Percentiles rank a stretch among this genome's conserved stretches.
Evolutionary conservation across 106 monocot species (phyloP).

Genomic region (Agapanthus africanus): DNA sequence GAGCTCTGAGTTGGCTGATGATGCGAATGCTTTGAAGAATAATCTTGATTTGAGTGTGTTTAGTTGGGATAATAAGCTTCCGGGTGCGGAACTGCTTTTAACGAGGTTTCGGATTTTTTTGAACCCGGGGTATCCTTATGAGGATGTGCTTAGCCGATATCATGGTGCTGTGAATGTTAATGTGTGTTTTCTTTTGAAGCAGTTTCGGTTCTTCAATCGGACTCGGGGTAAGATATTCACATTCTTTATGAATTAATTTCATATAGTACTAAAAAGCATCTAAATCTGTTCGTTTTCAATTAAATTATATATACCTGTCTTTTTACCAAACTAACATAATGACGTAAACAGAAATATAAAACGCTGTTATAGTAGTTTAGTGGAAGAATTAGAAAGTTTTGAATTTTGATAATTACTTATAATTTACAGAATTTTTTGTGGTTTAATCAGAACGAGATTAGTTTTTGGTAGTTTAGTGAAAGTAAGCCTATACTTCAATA

Average conservation of each 20-base stretch:
- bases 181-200: conserved; percentile 51
- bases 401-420: no score
- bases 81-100: conserved; percentile 65
- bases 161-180: conserved; percentile 41
- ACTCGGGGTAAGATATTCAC: conserved; percentile 48
- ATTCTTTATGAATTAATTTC: background rate
- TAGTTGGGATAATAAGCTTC: conserved; percentile 98
- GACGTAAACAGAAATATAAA: no score
- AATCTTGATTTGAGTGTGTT: conserved; percentile 52
- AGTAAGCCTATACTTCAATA: no score
- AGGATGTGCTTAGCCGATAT: conserved; percentile 58
- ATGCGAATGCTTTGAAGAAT: conserved; percentile 43
- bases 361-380: no score
- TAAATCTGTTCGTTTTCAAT: no score
- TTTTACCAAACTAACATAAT: no score
- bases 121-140: conserved; percentile 86
- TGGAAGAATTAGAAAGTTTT: no score
- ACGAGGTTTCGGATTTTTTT: conserved; percentile 76
- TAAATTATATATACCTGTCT: no score
- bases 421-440: no score
- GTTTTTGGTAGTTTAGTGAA: no score
- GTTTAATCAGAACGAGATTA: no score
- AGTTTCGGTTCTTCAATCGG: conserved; percentile 64
- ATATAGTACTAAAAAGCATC: no score
- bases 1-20: conserved; percentile 41